phyloP scores from a whole-genome alignment of 169 alveolate genomes.

The Eimeria necatrix region DNA sequence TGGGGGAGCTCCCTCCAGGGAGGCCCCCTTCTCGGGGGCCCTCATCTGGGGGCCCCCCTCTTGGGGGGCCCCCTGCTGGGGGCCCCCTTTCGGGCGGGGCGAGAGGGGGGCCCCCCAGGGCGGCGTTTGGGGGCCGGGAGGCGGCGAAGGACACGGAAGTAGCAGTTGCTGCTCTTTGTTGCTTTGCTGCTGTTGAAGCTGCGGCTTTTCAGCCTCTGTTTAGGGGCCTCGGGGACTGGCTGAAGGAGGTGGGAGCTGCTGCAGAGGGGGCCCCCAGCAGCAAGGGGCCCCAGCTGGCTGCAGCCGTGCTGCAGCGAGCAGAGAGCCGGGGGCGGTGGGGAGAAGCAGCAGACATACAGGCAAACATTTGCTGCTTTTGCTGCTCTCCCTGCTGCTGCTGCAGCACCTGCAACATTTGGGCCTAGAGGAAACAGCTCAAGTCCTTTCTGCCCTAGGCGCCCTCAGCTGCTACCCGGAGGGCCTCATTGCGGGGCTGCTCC shows the following conservation, averaged over 20 bases:
- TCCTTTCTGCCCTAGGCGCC: constrained; percentile 47
- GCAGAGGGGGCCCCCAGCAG: too few species aligned
- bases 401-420: not conserved
- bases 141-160: not conserved
- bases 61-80: not conserved
- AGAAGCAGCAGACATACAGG: too few species aligned
- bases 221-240: constrained; percentile 29
- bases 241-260: not conserved
- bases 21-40: not conserved
- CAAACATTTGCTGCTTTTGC: too few species aligned
- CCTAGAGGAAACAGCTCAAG: constrained; percentile 36
- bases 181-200: constrained; percentile 54
- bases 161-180: not conserved
- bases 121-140: not conserved
- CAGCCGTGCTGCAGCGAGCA: not conserved
- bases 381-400: constrained; percentile 25
- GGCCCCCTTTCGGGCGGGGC: too few species aligned
- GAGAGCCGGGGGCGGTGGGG: too few species aligned
- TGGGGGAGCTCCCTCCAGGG: too few species aligned
- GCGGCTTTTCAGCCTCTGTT: constrained; percentile 34
- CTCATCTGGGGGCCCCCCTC: not conserved
- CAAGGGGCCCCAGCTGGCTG: constrained; percentile 1
- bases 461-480: constrained; percentile 62
- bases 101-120: not conserved
- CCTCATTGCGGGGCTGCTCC: constrained; percentile 26